phyloP scores from a whole-genome alignment of 805 yeast genomes.

The Metschnikowia arizonensis region DNA sequence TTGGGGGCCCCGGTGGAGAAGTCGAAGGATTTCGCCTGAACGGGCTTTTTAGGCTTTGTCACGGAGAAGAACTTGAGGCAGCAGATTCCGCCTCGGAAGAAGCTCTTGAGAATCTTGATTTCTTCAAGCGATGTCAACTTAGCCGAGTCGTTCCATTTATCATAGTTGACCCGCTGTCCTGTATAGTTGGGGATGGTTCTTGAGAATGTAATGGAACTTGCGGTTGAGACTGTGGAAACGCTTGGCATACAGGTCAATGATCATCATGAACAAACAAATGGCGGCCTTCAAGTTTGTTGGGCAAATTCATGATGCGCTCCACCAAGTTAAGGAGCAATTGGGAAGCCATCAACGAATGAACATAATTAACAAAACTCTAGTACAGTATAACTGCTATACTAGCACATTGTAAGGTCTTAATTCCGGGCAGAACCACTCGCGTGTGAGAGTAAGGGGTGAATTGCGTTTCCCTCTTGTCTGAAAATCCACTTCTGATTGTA shows the following conservation, averaged over 20 bases:
- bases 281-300: constrained; percentile 75
- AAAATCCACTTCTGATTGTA: no score
- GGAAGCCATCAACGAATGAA: no score
- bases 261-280: constrained; percentile 80
- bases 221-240: constrained; percentile 73
- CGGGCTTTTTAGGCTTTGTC: constrained; percentile 44
- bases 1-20: constrained; percentile 77
- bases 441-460: no score
- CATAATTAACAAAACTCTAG: no score
- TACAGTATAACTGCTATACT: no score
- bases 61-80: constrained; percentile 74
- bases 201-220: constrained; percentile 62
- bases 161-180: constrained; percentile 38
- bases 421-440: no score
- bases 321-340: constrained; percentile 82
- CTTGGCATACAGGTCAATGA: constrained; percentile 83
- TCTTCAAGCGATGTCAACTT: constrained; percentile 83
- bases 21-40: constrained; percentile 36
- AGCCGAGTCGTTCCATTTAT: constrained; percentile 80
- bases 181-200: constrained; percentile 53
- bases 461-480: no score
- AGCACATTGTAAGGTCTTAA: no score
- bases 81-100: constrained; percentile 79
- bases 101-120: constrained; percentile 64
- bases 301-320: constrained; percentile 79